Conservation (phyloP, 768 basidiomycete genomes). For the Fomitopsis serialis region DNA sequence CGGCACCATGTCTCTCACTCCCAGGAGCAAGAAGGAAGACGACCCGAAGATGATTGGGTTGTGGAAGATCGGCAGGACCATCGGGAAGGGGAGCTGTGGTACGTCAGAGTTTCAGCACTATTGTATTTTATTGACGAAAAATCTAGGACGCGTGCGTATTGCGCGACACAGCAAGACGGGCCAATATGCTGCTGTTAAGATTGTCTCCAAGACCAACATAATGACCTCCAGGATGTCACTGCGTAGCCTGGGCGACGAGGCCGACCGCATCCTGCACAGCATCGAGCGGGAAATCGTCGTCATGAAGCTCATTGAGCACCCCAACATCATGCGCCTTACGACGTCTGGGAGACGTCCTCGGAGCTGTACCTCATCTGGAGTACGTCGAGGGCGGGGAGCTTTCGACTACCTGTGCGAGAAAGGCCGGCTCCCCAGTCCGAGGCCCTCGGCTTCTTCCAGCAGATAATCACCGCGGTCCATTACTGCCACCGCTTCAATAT, state of each 20-base stretch:
- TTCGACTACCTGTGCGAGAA: conserved; percentile 87
- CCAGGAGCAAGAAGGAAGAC: conserved; percentile 19
- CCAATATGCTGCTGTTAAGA: conserved; percentile 91
- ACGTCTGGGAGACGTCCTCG: conserved; percentile 92
- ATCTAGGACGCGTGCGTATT: conserved; percentile 80
- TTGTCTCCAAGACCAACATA: conserved; percentile 72
- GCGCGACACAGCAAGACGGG: conserved; percentile 85
- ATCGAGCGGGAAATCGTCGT: conserved; percentile 94
- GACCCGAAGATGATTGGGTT: conserved; percentile 41
- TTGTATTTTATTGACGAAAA: not conserved
- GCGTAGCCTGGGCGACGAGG: conserved; percentile 62
- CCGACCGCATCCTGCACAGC: conserved; percentile 72
- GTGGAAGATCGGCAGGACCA: conserved; percentile 51
- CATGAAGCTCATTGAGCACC: conserved; percentile 96
- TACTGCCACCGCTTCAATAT: conserved; percentile 95
- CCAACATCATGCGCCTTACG: conserved; percentile 93
- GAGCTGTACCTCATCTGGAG: conserved; percentile 92
- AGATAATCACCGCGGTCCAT: conserved; percentile 87
- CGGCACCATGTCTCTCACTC: conserved; percentile 1
- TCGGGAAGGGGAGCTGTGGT: conserved; percentile 53
- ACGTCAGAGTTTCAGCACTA: not conserved
- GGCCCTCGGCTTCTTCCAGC: conserved; percentile 84
- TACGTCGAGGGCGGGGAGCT: conserved; percentile 94
- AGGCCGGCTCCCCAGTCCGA: conserved; percentile 65
- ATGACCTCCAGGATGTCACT: conserved; percentile 65